phyloP scores from a whole-genome alignment of 2,329 filamentous ascomycete genomes.

The Ascochyta clinopodiicola region DNA sequence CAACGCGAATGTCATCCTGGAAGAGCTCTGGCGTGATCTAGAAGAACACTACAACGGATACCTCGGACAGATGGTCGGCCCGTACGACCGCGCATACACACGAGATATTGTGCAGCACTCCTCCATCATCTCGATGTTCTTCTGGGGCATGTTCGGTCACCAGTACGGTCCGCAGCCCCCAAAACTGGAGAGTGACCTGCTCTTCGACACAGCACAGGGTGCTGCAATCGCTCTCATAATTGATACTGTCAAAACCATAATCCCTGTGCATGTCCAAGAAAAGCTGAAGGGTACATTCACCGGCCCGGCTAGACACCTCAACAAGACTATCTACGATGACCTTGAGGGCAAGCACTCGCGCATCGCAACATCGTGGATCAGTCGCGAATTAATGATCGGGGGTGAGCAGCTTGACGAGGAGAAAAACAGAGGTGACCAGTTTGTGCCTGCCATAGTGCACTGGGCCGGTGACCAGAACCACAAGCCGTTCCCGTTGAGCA shows the following conservation, averaged over 20 bases:
- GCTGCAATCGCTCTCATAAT: conserved; percentile 13
- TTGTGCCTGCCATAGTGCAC: conserved; percentile 55
- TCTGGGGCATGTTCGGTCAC: conserved; percentile 19
- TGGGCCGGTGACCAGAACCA: conserved; percentile 53
- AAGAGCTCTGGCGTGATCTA: conserved; percentile 46
- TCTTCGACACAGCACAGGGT: conserved; percentile 14
- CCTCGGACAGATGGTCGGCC: conserved; percentile 46
- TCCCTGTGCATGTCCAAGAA: background rate
- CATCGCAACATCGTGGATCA: conserved; percentile 52
- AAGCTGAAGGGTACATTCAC: conserved; percentile 7
- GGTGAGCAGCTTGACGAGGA: conserved; percentile 17
- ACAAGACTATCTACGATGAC: conserved; percentile 26
- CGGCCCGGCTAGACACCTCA: conserved; percentile 2
- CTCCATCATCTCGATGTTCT: conserved; percentile 15
- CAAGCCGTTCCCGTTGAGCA: conserved; percentile 26
- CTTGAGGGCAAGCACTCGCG: conserved; percentile 29
- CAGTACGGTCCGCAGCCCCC: conserved; percentile 8
- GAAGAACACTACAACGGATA: conserved; percentile 48
- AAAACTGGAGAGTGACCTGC: conserved; percentile 8
- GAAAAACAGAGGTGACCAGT: conserved; percentile 31
- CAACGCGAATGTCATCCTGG: conserved; percentile 21
- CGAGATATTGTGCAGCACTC: conserved; percentile 39
- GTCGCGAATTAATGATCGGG: conserved; percentile 55
- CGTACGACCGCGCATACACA: conserved; percentile 50
- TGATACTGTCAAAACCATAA: conserved; percentile 2